A percentile compares a stretch with the other conserved stretches of the same genome.
Evolutionary conservation across 2,329 filamentous ascomycete species (phyloP).

Genomic region (Fusarium coicis): DNA sequence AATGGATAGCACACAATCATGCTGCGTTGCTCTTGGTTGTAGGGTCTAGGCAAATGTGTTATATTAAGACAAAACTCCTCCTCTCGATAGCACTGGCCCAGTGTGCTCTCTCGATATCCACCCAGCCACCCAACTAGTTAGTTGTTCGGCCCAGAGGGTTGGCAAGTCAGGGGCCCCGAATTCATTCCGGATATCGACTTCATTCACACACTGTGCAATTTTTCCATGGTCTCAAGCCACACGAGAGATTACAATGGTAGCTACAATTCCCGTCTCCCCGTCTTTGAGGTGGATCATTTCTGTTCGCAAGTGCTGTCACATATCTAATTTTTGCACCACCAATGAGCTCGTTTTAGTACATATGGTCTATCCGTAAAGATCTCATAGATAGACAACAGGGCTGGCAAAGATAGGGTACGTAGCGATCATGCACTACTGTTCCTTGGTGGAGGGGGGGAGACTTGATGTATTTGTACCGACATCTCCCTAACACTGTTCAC

Average conservation of each 20-base stretch:
- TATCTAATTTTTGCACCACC: not conserved
- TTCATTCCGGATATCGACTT: too few species aligned
- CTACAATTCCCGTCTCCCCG: not conserved
- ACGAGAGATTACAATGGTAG: fast-evolving
- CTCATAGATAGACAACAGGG: not conserved
- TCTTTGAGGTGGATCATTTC: not conserved
- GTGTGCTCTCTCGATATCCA: not conserved
- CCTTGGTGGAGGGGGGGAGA: not conserved
- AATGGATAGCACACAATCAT: too few species aligned
- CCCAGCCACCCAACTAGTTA: not conserved
- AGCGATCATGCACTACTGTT: not conserved
- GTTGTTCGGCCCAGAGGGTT: not conserved
- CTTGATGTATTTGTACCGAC: fast-evolving
- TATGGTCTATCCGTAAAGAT: too few species aligned
- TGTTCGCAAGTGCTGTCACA: not conserved
- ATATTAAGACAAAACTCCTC: not conserved
- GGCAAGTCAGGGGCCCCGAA: not conserved
- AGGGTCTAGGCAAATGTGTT: fast-evolving
- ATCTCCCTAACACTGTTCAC: fast-evolving
- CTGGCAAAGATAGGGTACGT: not conserved
- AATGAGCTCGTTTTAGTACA: not conserved
- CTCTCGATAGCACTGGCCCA: not conserved
- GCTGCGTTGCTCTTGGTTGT: not conserved
- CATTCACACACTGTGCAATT: not conserved
- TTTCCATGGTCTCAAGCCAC: fast-evolving